Percentiles rank a stretch among this genome's conserved stretches.
Conservation (phyloP, 371 early-diverging fungal genomes). For the Umbelopsis sp. region DNA sequence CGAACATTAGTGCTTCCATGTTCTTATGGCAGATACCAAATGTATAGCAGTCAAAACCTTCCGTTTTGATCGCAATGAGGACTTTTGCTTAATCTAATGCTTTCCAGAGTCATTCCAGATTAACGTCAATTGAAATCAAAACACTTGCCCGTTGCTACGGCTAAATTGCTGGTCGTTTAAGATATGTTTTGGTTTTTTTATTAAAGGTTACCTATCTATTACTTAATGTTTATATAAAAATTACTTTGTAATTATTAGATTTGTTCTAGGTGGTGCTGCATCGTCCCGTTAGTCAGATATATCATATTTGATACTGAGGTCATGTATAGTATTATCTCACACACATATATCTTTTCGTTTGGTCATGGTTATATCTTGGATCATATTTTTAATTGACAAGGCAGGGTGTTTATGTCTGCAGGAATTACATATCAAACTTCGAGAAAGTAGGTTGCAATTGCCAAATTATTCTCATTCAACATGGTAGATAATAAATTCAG, state of each 20-base stretch:
- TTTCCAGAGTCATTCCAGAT: constrained; percentile 30
- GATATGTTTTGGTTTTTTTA: neutral
- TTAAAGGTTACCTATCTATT: neutral
- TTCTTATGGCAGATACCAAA: no score
- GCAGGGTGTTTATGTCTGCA: no score
- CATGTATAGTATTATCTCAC: constrained; percentile 22
- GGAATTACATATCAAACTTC: no score
- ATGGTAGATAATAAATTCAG: no score
- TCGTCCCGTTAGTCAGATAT: constrained; percentile 34
- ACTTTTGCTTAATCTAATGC: constrained; percentile 39
- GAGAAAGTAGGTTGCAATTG: no score
- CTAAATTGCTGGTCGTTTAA: constrained; percentile 40
- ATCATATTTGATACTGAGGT: constrained; percentile 27
- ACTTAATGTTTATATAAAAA: neutral
- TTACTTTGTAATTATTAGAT: constrained; percentile 2
- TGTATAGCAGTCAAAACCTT: no score
- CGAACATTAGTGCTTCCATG: no score
- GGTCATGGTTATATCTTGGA: neutral
- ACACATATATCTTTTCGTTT: neutral
- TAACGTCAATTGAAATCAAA: constrained; percentile 35
- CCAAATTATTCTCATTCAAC: no score
- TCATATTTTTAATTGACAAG: no score
- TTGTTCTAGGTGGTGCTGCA: constrained; percentile 36
- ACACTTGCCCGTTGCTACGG: constrained; percentile 30
- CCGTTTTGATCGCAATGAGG: no score